phyloP scores from a whole-genome alignment of 2,329 filamentous ascomycete genomes.

The Beauveria sp. region DNA sequence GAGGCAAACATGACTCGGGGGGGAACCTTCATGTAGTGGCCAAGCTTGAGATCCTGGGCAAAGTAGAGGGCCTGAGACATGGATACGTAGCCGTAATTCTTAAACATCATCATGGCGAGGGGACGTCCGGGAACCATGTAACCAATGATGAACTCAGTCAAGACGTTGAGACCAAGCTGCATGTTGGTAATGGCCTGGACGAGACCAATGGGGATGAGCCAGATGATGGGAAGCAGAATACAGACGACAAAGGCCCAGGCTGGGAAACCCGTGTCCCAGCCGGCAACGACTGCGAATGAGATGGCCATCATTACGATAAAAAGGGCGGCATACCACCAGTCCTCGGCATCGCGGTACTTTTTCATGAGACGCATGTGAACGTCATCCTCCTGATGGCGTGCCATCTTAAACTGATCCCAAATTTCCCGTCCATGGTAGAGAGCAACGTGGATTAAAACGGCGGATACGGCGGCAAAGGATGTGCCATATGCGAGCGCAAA shows the following conservation, averaged over 20 bases:
- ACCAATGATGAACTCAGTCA: conserved; percentile 66
- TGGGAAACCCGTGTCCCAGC: conserved; percentile 50
- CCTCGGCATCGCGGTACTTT: conserved; percentile 51
- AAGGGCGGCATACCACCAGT: conserved; percentile 50
- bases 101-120: conserved; percentile 71
- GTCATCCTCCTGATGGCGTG: conserved; percentile 49
- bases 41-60: conserved; percentile 58
- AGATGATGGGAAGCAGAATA: conserved; percentile 48
- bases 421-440: conserved; percentile 50
- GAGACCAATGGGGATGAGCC: conserved; percentile 54
- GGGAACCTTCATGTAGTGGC: conserved; percentile 61
- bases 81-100: conserved; percentile 63
- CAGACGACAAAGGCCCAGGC: conserved; percentile 52
- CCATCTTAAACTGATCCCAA: conserved; percentile 46
- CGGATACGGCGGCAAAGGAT: conserved; percentile 59
- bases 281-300: conserved; percentile 46
- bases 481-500: conserved; percentile 55
- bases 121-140: conserved; percentile 66
- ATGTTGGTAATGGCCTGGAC: conserved; percentile 55
- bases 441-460: conserved; percentile 48
- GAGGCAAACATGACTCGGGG: conserved; percentile 55
- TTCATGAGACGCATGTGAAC: conserved; percentile 55
- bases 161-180: conserved; percentile 59
- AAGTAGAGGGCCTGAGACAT: conserved; percentile 61
- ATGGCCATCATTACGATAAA: conserved; percentile 47